Evolutionary conservation across 139 green algal species (phyloP).

Genomic region (Haematococcus lacustris): DNA sequence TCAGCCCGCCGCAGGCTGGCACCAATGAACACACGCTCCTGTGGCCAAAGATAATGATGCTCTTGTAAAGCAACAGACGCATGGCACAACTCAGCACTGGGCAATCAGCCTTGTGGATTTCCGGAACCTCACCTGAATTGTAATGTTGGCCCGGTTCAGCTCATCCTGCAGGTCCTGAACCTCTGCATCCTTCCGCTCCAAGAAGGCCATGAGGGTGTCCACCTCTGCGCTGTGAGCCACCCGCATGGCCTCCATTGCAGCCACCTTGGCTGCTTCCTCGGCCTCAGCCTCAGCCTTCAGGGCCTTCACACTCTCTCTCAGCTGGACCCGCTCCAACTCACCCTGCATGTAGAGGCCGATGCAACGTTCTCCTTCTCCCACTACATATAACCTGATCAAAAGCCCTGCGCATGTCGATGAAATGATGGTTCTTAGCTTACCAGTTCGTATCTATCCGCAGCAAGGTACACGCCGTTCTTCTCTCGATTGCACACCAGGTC

Average conservation of each 20-base stretch:
- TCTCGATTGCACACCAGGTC: slow-evolving; percentile 73
- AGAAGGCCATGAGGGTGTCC: not conserved
- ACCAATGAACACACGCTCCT: slow-evolving; percentile 62
- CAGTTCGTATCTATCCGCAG: slow-evolving; percentile 46
- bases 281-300: slow-evolving; percentile 35
- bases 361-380: no score
- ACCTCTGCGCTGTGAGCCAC: slow-evolving; percentile 13
- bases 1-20: slow-evolving; percentile 46
- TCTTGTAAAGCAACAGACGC: not conserved
- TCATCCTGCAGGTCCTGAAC: slow-evolving; percentile 23
- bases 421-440: no score
- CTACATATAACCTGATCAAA: no score
- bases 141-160: slow-evolving; percentile 20
- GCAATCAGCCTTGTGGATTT: not conserved
- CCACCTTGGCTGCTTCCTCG: slow-evolving; percentile 25
- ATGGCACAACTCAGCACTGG: not conserved
- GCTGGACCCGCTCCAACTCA: slow-evolving; percentile 63
- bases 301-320: slow-evolving; percentile 34
- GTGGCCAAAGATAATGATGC: not conserved
- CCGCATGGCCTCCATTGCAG: slow-evolving; percentile 28
- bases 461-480: slow-evolving; percentile 88
- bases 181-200: not conserved
- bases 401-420: no score
- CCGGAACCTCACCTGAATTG: slow-evolving; percentile 11
- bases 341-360: slow-evolving; percentile 48